A percentile compares a stretch with the other conserved stretches of the same genome.
These are phyloP conservation scores for Physocladia obscura DNA, from an alignment of 192 early-diverging fungal genomes.

Conservation along the genomic window DNA sequence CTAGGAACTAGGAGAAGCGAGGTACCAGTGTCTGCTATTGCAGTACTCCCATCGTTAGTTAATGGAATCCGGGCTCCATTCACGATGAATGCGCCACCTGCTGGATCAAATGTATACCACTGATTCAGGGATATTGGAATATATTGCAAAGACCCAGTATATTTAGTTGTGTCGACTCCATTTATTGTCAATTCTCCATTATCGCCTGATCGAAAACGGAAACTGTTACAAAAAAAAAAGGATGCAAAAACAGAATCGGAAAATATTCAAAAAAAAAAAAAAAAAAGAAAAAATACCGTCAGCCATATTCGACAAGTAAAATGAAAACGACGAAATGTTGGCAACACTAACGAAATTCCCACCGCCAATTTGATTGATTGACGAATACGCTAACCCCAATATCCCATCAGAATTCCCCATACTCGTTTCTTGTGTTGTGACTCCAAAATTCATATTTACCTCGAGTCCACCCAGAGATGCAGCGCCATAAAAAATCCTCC, in stretches of 20 bases:
- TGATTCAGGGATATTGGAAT: neutral
- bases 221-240: too few relatives aligned
- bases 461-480: conserved; percentile 23
- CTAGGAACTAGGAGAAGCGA: conserved; percentile 25
- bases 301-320: neutral
- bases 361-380: conserved; percentile 12
- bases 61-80: neutral
- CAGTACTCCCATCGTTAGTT: neutral
- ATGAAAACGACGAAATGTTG: neutral
- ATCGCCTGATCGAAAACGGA: too few relatives aligned
- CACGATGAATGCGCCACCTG: neutral
- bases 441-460: conserved; percentile 6
- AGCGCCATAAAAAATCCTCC: conserved; percentile 22
- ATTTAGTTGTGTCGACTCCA: neutral
- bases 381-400: conserved; percentile 14
- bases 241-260: too few relatives aligned
- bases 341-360: conserved; percentile 7
- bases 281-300: too few relatives aligned
- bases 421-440: conserved; percentile 10
- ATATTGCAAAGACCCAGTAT: neutral
- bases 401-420: conserved; percentile 33
- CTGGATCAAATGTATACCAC: neutral
- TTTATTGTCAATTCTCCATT: neutral
- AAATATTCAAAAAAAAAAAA: too few relatives aligned
- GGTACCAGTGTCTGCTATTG: conserved; percentile 42